These are phyloP conservation scores for Cyclotella choctawhatcheeana DNA, from an alignment of 108 stramenopile species.

Conservation along the genomic window DNA sequence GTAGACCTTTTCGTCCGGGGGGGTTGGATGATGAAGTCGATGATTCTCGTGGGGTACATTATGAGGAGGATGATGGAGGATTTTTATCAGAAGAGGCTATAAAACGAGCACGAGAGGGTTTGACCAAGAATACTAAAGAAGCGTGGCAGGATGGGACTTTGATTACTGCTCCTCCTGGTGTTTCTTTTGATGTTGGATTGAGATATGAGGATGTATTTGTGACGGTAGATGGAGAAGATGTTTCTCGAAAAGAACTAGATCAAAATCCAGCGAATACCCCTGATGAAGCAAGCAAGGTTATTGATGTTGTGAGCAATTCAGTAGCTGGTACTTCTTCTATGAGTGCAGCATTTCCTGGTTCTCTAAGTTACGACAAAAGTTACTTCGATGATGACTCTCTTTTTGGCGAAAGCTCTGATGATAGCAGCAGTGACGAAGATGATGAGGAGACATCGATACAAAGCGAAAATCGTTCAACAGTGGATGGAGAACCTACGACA, in stretches of 20 bases:
- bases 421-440: constrained; percentile 26
- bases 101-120: constrained; percentile 48
- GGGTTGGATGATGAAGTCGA: constrained; percentile 55
- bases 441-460: constrained; percentile 36
- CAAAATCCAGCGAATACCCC: constrained; percentile 6
- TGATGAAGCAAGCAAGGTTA: not conserved
- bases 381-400: constrained; percentile 87
- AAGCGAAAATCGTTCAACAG: constrained; percentile 14
- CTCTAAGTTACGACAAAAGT: constrained; percentile 53
- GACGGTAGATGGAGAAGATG: constrained; percentile 30
- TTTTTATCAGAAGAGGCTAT: constrained; percentile 59
- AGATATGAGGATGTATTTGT: constrained; percentile 69
- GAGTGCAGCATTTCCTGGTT: constrained; percentile 3
- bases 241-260: not conserved
- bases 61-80: constrained; percentile 15
- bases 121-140: constrained; percentile 61
- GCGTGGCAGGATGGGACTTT: constrained; percentile 72
- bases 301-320: not conserved
- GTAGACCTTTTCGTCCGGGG: constrained; percentile 75
- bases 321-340: not conserved
- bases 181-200: constrained; percentile 68
- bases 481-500: constrained; percentile 2
- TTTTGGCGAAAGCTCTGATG: constrained; percentile 66
- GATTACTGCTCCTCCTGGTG: constrained; percentile 74
- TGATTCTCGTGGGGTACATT: no score